phyloP scores from a whole-genome alignment of 2,329 filamentous ascomycete species.

The Fusarium sp. region DNA sequence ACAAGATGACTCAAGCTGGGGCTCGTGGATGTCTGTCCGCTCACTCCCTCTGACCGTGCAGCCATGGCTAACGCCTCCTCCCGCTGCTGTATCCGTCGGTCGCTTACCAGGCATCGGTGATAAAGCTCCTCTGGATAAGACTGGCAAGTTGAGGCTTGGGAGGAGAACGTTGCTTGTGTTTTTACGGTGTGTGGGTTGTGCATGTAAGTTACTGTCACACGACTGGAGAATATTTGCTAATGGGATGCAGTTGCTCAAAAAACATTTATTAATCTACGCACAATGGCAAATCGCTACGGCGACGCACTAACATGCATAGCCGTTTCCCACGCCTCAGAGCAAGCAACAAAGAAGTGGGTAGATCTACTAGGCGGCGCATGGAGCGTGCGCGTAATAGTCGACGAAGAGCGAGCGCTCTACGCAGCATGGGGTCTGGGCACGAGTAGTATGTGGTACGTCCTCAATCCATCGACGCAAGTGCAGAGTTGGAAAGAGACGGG shows the following conservation, averaged over 20 bases:
- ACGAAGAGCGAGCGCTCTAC: constrained; percentile 67
- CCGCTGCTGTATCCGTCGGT: constrained; percentile 60
- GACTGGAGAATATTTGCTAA: background rate
- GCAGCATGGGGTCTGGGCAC: constrained; percentile 69
- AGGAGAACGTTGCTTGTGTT: constrained; percentile 62
- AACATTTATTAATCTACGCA: constrained; percentile 66
- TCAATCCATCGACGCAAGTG: constrained; percentile 64
- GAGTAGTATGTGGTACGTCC: constrained; percentile 61
- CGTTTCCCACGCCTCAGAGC: constrained; percentile 67
- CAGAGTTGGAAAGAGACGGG: constrained; percentile 66
- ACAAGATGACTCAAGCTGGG: constrained; percentile 50
- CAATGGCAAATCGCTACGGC: constrained; percentile 64
- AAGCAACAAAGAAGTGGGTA: constrained; percentile 67
- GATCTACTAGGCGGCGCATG: constrained; percentile 68
- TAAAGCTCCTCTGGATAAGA: constrained; percentile 59
- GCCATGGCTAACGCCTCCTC: constrained; percentile 64
- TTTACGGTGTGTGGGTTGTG: constrained; percentile 66
- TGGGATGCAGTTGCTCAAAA: constrained; percentile 61
- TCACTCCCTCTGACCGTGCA: constrained; percentile 64
- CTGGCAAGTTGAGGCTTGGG: constrained; percentile 57
- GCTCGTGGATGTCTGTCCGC: constrained; percentile 62
- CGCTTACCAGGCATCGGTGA: constrained; percentile 61
- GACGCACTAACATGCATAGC: constrained; percentile 65
- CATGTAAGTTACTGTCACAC: constrained; percentile 55
- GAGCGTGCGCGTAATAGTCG: constrained; percentile 66